phyloP scores from a whole-genome alignment of 2,329 filamentous ascomycete species.

The Fusarium oligoseptatum region DNA sequence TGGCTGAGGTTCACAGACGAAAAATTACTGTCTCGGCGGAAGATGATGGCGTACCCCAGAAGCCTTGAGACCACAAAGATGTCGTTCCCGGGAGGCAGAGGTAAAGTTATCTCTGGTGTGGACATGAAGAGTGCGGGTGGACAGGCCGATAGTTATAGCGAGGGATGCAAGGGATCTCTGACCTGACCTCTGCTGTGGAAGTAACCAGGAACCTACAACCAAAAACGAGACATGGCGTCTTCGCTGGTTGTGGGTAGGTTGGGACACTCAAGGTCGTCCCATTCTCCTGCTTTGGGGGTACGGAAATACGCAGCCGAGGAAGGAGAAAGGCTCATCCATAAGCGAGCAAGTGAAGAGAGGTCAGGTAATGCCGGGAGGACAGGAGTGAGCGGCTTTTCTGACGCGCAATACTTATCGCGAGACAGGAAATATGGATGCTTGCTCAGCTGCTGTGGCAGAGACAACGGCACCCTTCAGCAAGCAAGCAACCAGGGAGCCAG shows the following conservation, averaged over 20 bases:
- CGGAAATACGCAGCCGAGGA: constrained; percentile 38
- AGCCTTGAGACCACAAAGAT: constrained; percentile 36
- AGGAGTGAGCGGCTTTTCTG: neutral
- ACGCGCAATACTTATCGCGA: too few relatives aligned
- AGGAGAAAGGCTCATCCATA: constrained; percentile 23
- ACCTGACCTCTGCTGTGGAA: constrained; percentile 38
- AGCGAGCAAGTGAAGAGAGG: constrained; percentile 12
- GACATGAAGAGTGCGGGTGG: constrained; percentile 39
- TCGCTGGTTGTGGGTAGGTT: constrained; percentile 37
- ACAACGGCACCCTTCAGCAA: too few relatives aligned
- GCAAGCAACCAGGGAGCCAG: too few relatives aligned
- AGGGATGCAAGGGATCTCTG: constrained; percentile 37
- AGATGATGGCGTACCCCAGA: constrained; percentile 45
- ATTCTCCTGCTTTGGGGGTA: constrained; percentile 19
- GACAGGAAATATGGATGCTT: too few relatives aligned
- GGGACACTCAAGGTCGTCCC: constrained; percentile 24
- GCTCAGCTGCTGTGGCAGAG: too few relatives aligned
- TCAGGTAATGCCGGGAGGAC: constrained; percentile 1
- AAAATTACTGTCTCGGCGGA: constrained; percentile 43
- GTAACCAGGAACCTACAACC: constrained; percentile 41
- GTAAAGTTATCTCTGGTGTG: constrained; percentile 38
- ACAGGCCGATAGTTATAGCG: constrained; percentile 43
- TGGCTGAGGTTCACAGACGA: constrained; percentile 35
- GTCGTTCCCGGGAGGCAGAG: constrained; percentile 29
- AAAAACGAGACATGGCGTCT: constrained; percentile 37